These are phyloP conservation scores for Kazachstania taianensis DNA, from an alignment of 805 yeast genomes.

Conservation along the genomic window DNA sequence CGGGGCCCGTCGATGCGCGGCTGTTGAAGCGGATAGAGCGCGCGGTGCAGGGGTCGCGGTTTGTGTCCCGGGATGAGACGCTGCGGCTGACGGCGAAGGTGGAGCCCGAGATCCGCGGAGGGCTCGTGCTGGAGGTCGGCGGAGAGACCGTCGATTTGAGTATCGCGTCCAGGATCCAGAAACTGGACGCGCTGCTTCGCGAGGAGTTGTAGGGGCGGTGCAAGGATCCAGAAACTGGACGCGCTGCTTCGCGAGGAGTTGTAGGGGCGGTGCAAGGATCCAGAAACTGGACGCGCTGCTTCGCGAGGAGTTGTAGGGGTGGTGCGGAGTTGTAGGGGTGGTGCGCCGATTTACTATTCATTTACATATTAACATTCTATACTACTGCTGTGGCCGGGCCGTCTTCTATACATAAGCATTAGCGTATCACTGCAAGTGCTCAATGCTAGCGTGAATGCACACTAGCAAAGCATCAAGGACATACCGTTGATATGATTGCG, in stretches of 20 bases:
- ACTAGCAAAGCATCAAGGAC: too few species aligned
- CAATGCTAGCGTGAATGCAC: too few species aligned
- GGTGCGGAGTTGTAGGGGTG: conserved; percentile 79
- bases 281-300: conserved; percentile 82
- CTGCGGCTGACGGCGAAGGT: conserved; percentile 75
- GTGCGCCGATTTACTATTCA: too few species aligned
- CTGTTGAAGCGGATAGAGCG: conserved; percentile 66
- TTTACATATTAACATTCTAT: too few species aligned
- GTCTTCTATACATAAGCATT: too few species aligned
- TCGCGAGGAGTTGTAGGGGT: conserved; percentile 78
- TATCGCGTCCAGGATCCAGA: conserved; percentile 72
- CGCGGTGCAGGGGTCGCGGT: conserved; percentile 65
- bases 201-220: conserved; percentile 89
- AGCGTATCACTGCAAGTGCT: too few species aligned
- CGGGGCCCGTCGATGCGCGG: conserved; percentile 74
- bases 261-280: conserved; percentile 81
- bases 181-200: conserved; percentile 76
- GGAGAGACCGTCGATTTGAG: conserved; percentile 95
- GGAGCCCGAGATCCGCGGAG: conserved; percentile 89
- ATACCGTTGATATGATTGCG: too few species aligned
- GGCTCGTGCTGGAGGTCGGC: conserved; percentile 89
- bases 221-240: conserved; percentile 83
- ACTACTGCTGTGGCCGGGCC: too few species aligned
- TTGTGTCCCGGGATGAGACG: conserved; percentile 56
- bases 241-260: conserved; percentile 77